These are phyloP conservation scores for Tagetes patula DNA, from an alignment of 129 eudicot species.

Conservation along the genomic window DNA sequence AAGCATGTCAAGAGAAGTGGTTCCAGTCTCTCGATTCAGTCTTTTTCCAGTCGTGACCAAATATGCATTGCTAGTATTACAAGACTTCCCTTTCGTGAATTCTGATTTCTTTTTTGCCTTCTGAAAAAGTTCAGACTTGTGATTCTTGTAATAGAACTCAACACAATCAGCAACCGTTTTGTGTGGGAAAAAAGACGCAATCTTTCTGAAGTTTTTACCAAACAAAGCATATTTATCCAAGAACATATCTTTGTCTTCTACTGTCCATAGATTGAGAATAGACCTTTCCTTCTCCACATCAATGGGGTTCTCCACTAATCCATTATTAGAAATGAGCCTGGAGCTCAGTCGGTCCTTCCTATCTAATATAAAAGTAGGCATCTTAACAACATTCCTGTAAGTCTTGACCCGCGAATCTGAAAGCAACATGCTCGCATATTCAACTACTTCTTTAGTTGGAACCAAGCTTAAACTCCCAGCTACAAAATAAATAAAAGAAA, in stretches of 20 bases:
- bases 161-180: constrained; percentile 80
- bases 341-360: constrained; percentile 44
- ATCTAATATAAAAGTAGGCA: constrained; percentile 80
- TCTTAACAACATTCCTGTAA: constrained; percentile 48
- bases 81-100: constrained; percentile 48
- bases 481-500: constrained; percentile 25
- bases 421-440: constrained; percentile 53
- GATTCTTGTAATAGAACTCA: constrained; percentile 93
- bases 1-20: constrained; percentile 75
- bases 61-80: constrained; percentile 34
- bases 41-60: constrained; percentile 72
- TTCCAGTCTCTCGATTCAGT: constrained; percentile 49
- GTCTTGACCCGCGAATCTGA: constrained; percentile 48
- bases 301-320: constrained; percentile 73
- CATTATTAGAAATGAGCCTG: constrained; percentile 67
- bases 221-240: constrained; percentile 50
- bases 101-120: constrained; percentile 57
- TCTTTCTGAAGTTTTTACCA: constrained; percentile 80
- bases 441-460: constrained; percentile 54
- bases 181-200: constrained; percentile 72
- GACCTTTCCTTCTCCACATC: constrained; percentile 70
- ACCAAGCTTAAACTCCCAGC: constrained; percentile 58
- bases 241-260: constrained; percentile 64
- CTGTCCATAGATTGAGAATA: constrained; percentile 66
- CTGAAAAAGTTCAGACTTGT: constrained; percentile 65